phyloP scores from a whole-genome alignment of 176 grass and related monocot genomes.

The Saccharum spontaneum region DNA sequence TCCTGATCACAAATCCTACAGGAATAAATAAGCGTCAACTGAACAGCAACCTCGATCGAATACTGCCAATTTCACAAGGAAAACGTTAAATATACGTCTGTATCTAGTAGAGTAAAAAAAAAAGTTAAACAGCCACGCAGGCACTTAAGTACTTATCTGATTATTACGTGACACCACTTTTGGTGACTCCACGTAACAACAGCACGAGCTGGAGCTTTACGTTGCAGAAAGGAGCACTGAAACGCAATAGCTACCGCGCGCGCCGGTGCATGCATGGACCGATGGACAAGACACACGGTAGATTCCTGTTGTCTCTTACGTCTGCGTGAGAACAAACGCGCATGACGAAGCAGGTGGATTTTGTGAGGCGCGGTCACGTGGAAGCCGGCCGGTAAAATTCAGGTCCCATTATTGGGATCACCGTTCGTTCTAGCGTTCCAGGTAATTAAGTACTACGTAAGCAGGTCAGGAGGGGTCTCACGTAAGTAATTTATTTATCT shows the following conservation, averaged over 20 bases:
- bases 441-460: neutral
- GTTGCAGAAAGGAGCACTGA: neutral
- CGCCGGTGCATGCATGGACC: constrained; percentile 1
- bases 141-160: neutral
- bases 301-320: constrained; percentile 33
- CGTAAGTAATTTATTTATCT: too few species aligned
- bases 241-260: neutral
- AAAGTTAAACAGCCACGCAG: neutral
- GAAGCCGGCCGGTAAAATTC: constrained; percentile 14
- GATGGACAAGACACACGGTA: neutral
- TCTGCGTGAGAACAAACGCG: constrained; percentile 33
- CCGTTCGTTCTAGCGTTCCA: neutral
- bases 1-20: neutral
- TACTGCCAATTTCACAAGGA: neutral
- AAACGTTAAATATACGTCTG: neutral
- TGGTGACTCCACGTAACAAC: neutral
- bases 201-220: constrained; percentile 23
- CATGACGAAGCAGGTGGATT: constrained; percentile 40
- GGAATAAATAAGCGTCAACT: too few species aligned
- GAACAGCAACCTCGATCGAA: too few species aligned
- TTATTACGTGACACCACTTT: neutral
- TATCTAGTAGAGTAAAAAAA: neutral
- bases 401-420: constrained; percentile 16
- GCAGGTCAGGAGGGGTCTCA: too few species aligned
- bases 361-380: constrained; percentile 46